phyloP scores from a whole-genome alignment of 108 stramenopile genomes.

The Seminavis robusta region DNA sequence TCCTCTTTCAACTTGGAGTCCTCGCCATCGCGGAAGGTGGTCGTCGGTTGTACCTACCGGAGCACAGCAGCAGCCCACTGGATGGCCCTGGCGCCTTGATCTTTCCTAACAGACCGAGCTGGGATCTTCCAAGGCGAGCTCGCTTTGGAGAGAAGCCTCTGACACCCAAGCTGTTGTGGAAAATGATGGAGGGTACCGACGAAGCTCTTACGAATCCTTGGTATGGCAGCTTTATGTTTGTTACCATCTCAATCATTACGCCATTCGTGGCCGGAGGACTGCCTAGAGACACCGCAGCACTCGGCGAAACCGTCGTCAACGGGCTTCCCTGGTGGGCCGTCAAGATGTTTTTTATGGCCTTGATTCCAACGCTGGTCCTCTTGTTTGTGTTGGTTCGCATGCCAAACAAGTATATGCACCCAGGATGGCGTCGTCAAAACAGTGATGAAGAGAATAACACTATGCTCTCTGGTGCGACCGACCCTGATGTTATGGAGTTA shows the following conservation, averaged over 20 bases:
- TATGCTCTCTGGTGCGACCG: too few species aligned
- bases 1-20: not conserved
- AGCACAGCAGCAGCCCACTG: too few species aligned
- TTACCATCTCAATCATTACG: not conserved
- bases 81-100: too few species aligned
- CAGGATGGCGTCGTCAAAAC: too few species aligned
- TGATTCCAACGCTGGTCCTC: not conserved
- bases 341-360: not conserved
- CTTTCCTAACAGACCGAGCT: constrained; percentile 4
- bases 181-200: constrained; percentile 14
- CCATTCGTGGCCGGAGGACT: not conserved
- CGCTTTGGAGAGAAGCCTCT: constrained; percentile 13
- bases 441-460: too few species aligned
- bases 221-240: constrained; percentile 2
- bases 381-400: too few species aligned
- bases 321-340: not conserved
- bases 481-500: constrained; percentile 6
- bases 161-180: constrained; percentile 7
- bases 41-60: too few species aligned
- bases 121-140: constrained; percentile 10
- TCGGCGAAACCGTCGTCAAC: not conserved
- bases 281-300: too few species aligned
- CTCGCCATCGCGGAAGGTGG: too few species aligned
- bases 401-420: too few species aligned
- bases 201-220: constrained; percentile 4